These are phyloP conservation scores for Pseudozyma hubeiensis DNA, from an alignment of 1,284 basidiomycete species.

Conservation along the genomic window DNA sequence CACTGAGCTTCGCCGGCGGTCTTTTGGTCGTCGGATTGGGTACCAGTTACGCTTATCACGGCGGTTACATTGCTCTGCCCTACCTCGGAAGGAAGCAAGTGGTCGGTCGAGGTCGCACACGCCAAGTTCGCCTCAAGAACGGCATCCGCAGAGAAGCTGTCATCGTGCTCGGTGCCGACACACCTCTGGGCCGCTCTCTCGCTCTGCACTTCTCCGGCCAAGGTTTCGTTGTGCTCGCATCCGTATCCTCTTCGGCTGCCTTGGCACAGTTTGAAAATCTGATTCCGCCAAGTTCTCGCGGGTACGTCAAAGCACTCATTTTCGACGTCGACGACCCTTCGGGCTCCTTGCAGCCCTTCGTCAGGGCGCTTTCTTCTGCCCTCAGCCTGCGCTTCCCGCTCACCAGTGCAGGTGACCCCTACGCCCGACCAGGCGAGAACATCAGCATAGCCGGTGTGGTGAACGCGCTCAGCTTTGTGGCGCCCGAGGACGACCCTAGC, in stretches of 20 bases:
- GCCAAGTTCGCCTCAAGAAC: slow-evolving; percentile 43
- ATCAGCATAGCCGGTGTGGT: slow-evolving; percentile 60
- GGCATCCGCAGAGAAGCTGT: slow-evolving; percentile 58
- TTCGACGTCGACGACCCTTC: slow-evolving; percentile 45
- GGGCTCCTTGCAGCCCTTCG: slow-evolving; percentile 50
- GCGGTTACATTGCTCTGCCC: slow-evolving; percentile 35
- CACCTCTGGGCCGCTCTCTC: slow-evolving; percentile 60
- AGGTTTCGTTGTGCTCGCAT: slow-evolving; percentile 64
- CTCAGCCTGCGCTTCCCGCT: slow-evolving; percentile 63
- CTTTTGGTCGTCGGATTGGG: slow-evolving; percentile 43
- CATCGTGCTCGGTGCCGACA: slow-evolving; percentile 66
- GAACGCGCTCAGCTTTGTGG: slow-evolving; percentile 59
- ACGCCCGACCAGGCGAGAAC: slow-evolving; percentile 60
- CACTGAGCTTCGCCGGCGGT: slow-evolving; percentile 29
- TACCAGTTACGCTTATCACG: slow-evolving; percentile 40
- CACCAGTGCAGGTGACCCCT: slow-evolving; percentile 66
- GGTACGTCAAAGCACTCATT: slow-evolving; percentile 62
- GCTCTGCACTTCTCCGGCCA: slow-evolving; percentile 53
- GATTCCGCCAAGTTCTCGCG: slow-evolving; percentile 58
- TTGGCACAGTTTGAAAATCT: slow-evolving; percentile 56
- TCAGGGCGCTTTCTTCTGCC: slow-evolving; percentile 53
- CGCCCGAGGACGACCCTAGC: slow-evolving; percentile 35
- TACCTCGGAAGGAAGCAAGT: slow-evolving; percentile 41
- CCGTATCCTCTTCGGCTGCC: slow-evolving; percentile 49
- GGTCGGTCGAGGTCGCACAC: slow-evolving; percentile 23